Evolutionary conservation across 805 yeast genomes (phyloP).

Genomic region (Metschnikowia kunwiensis): DNA sequence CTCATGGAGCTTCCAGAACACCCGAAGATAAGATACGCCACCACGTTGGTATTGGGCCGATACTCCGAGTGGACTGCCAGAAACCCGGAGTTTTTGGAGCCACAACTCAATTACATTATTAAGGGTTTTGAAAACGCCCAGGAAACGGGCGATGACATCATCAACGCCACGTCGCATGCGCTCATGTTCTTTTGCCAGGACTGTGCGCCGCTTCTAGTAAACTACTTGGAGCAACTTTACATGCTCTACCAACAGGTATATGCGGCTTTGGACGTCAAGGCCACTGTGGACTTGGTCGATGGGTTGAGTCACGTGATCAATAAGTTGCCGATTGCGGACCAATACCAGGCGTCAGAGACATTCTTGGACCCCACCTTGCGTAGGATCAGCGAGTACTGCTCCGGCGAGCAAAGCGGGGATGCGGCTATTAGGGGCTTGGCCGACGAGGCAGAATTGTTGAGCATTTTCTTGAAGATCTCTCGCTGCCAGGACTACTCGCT

Average conservation of each 20-base stretch:
- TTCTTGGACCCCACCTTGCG: constrained; percentile 67
- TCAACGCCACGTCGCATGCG: constrained; percentile 89
- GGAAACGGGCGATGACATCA: constrained; percentile 42
- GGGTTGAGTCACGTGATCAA: constrained; percentile 83
- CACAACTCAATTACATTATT: constrained; percentile 80
- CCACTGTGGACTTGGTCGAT: constrained; percentile 77
- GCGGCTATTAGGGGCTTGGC: constrained; percentile 39
- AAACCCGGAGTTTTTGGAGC: constrained; percentile 78
- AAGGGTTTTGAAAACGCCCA: constrained; percentile 52
- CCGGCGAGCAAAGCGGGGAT: constrained; percentile 11
- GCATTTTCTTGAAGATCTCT: constrained; percentile 57
- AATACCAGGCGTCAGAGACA: constrained; percentile 53
- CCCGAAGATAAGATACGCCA: constrained; percentile 84
- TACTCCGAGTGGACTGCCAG: constrained; percentile 93
- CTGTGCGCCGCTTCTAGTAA: constrained; percentile 64
- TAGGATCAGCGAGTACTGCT: constrained; percentile 32
- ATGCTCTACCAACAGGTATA: constrained; percentile 60
- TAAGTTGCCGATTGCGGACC: constrained; percentile 52
- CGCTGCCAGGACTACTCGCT: constrained; percentile 42
- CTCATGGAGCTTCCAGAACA: constrained; percentile 76
- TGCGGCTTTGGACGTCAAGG: constrained; percentile 56
- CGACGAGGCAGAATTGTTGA: constrained; percentile 68
- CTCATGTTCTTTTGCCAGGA: constrained; percentile 93
- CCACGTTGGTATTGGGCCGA: constrained; percentile 90
- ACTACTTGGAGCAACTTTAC: constrained; percentile 70